These are phyloP conservation scores for Cytospora paraplurivora DNA, from an alignment of 2,329 filamentous ascomycete species.

Conservation along the genomic window DNA sequence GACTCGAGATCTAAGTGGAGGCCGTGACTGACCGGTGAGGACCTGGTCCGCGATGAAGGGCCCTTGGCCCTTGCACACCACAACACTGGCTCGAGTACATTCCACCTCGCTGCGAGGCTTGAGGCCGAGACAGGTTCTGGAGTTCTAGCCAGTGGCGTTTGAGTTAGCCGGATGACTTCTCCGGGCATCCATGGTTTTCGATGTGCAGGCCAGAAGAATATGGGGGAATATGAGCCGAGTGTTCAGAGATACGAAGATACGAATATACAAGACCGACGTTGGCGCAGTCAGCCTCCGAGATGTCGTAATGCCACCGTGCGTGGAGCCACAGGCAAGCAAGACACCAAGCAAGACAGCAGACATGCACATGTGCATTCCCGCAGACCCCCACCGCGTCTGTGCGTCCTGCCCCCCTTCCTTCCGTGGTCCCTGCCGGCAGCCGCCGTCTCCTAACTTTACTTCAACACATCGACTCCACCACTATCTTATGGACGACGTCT, in stretches of 20 bases:
- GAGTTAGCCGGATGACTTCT: not conserved
- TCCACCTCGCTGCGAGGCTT: not conserved
- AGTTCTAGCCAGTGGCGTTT: not conserved
- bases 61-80: not conserved
- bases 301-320: no score
- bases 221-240: no score
- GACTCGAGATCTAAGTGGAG: not conserved
- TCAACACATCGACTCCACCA: not conserved
- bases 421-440: not conserved
- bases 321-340: no score
- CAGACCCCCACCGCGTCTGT: not conserved
- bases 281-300: no score
- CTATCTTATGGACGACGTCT: not conserved
- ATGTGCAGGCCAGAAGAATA: no score
- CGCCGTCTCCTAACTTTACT: not conserved
- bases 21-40: slow-evolving; percentile 1
- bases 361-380: not conserved
- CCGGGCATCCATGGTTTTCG: no score
- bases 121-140: not conserved
- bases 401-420: not conserved
- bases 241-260: no score
- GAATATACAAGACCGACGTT: no score
- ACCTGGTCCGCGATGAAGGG: not conserved
- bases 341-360: not conserved
- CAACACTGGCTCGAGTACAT: not conserved